Evolutionary conservation across 441 rosid species (phyloP), one percentile per base, ranked within the genome.

Genomic region (Melianthus villosus): DNA sequence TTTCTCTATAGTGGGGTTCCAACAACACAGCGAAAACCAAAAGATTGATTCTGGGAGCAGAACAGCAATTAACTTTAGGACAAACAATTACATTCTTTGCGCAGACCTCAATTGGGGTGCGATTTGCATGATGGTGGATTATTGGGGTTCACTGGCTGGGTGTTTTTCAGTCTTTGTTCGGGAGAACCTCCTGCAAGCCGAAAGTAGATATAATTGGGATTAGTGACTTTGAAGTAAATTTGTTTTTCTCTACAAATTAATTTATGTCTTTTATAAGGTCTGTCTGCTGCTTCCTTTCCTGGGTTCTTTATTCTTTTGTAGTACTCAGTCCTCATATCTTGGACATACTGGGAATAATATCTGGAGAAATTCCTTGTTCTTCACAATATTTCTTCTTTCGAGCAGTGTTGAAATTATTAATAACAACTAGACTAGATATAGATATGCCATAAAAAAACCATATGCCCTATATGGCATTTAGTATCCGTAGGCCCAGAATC

Each of bases 91-190:
- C 39, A 74, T 74, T 78, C 82, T 77, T 38, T 77, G 75, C 67
- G 77, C 73, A 53, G 72, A 65, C 59, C 68, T 56, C 46, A 0
- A 62, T 61, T 51, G 49, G 53, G 56, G 79, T 56, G 12, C 14
- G 22, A 34, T 17, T 16, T 49, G 79, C 72, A 65, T 73, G 22
- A 46, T 44, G 50, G 68, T 42, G 34, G 48, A 68, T 73, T 77
- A 76, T 68, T 77, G 65, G 49, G 76, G 71, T 63, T 73, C 78
- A 60, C 59, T 2, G 32, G 70, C 68, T 61, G 56, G 57, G 56
- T 54, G 38, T 58, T 62, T 67, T 53, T 57, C 48, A 43, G 45
- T 50, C 64, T 56, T 58, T 55, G 83, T 74, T n/a, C 65, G 39
- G 65, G 65, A 44, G 75, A 62, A 44, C 66, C 64, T 60, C 61